A percentile compares a stretch with the other conserved stretches of the same genome.
phyloP scores from a whole-genome alignment of 2,329 filamentous ascomycete genomes.

The Xylariomycetidae sp. region DNA sequence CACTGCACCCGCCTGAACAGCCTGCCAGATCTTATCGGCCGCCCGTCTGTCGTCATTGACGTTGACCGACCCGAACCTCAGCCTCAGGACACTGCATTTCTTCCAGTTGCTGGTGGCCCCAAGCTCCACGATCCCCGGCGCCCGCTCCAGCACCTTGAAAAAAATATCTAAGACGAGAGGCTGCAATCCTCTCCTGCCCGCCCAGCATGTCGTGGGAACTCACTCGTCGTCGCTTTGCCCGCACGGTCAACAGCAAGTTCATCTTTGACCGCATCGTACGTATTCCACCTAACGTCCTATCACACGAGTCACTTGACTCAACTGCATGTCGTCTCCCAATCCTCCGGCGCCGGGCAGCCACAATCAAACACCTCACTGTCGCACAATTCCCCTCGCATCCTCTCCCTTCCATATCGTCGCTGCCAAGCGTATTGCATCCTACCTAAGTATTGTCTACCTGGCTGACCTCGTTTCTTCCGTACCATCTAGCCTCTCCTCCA shows the following conservation, averaged over 20 bases:
- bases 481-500: slow-evolving; percentile 73
- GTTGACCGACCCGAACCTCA: background rate
- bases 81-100: background rate
- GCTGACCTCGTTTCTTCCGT: slow-evolving; percentile 4
- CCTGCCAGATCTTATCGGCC: too few relatives aligned
- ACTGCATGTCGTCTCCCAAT: slow-evolving; percentile 3
- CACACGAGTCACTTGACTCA: slow-evolving; percentile 1
- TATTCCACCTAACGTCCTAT: too few relatives aligned
- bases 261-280: slow-evolving; percentile 69
- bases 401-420: too few relatives aligned
- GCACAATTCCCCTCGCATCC: too few relatives aligned
- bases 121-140: too few relatives aligned
- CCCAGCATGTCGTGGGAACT: slow-evolving; percentile 52
- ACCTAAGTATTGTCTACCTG: background rate
- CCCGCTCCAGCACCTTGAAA: too few relatives aligned
- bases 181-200: slow-evolving; percentile 2
- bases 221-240: slow-evolving; percentile 53
- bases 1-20: too few relatives aligned
- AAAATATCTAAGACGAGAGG: too few relatives aligned
- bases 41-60: background rate
- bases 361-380: too few relatives aligned
- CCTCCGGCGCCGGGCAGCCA: background rate
- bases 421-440: slow-evolving; percentile 1
- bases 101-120: background rate
- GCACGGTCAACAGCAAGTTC: slow-evolving; percentile 64